Percentiles rank a stretch among this genome's conserved stretches.
Evolutionary conservation across 805 yeast species (phyloP).

Genomic region (Candida khao-thaluensis): DNA sequence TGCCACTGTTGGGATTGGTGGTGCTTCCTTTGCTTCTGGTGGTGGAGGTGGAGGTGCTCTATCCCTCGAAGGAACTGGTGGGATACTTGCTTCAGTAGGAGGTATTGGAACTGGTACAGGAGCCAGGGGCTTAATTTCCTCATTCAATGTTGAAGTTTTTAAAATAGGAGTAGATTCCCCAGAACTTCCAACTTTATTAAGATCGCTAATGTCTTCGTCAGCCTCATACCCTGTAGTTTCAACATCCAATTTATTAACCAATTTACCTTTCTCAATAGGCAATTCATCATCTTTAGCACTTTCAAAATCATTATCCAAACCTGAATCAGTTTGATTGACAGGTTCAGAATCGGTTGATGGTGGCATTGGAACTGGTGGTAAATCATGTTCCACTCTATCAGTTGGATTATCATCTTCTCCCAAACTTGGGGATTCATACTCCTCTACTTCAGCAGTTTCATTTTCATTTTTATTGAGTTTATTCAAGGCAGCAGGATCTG

Average conservation of each 20-base stretch:
- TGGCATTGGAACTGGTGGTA: constrained; percentile 9
- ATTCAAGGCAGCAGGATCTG: constrained; percentile 28
- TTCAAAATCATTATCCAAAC: constrained; percentile 11
- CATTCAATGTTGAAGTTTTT: constrained; percentile 9
- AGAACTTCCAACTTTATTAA: constrained; percentile 11
- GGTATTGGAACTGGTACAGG: constrained; percentile 14
- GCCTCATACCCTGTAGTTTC: constrained; percentile 65
- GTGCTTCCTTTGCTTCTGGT: constrained; percentile 1
- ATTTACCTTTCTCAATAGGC: constrained; percentile 4
- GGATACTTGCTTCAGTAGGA: neutral
- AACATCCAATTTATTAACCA: constrained; percentile 8
- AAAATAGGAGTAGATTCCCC: constrained; percentile 6
- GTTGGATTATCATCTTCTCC: constrained; percentile 16
- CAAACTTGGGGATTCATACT: constrained; percentile 12
- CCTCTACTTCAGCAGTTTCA: constrained; percentile 4
- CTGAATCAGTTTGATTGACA: constrained; percentile 14
- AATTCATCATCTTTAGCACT: constrained; percentile 4
- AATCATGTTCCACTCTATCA: constrained; percentile 1
- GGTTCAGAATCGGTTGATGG: constrained; percentile 2
- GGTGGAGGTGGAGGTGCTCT: constrained; percentile 13
- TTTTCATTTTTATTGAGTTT: constrained; percentile 5
- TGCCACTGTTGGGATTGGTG: constrained; percentile 6
- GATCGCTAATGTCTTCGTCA: constrained; percentile 51
- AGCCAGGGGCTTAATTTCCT: constrained; percentile 16
- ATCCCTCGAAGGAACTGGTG: neutral